Evolutionary conservation across 805 yeast genomes (phyloP), one percentile per base, ranked within the genome.

Genomic region (Cyberlindnera amylophila): DNA sequence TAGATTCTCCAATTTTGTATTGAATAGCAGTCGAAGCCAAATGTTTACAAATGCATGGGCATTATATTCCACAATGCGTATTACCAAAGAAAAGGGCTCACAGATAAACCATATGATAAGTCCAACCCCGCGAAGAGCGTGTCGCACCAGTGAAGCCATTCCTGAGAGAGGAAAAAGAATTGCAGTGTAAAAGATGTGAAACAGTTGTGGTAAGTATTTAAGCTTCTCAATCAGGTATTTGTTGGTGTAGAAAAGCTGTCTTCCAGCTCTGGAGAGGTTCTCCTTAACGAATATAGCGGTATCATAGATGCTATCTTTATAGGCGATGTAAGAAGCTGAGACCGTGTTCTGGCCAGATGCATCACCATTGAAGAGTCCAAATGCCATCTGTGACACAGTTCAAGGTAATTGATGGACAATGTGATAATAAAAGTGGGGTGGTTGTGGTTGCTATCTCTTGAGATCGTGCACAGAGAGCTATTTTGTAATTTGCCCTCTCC

Each of bases 41-140:
- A 55, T 34, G 27, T 55, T 41, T 6, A 52, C 31, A 35, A 55
- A 44, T 15, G 41, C 42, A 14, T 43, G 44, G 4, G 46, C 41
- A 34, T 54, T 55, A 31, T 51, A 55, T 31, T 54, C 57, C 13
- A 55, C 32, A 29, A 55, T 47, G 12, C 36, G 41, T 7, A 52
- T 42, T 8, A 46, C n/a, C 4, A 54, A 35, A 18, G 45, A 30
- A 27, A 51, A 36, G 4, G 59, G 59, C 18, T 47, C 55, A 44
- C 54, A 51, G 9, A 55, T 32, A 1, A 43, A 11, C 28, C 44
- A 40, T 3, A 39, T 8, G 11, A 32, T 9, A 26, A 39, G 18
- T n/a, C 39, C 38, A 5, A 39, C 6, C 24, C 36, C 36, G 6
- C 39, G 28, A 12, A 39, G 26, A 3, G 23, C 16, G 14, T 31